Percentiles rank a stretch among this genome's conserved stretches.
Evolutionary conservation across 805 yeast genomes (phyloP).

Genomic region (Pichia phayaonensis): DNA sequence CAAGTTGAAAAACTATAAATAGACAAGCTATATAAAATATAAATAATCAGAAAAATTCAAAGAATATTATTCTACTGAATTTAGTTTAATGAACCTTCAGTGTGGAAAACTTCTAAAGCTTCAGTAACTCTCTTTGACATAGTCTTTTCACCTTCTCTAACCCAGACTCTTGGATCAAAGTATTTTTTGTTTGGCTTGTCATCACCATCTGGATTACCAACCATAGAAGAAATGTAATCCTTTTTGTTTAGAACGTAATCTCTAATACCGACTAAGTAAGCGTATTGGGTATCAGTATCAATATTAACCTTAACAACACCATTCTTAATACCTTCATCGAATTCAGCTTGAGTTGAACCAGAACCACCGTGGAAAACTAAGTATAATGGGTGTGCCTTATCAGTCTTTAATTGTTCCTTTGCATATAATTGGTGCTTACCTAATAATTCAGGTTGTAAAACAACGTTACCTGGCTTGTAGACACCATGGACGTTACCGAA

Average conservation of each 20-base stretch:
- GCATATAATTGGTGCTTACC: slow-evolving; percentile 95
- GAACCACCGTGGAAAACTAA: slow-evolving; percentile 99
- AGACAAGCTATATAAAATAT: neutral
- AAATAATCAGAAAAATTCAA: neutral
- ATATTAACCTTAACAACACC: slow-evolving; percentile 99
- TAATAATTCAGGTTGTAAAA: slow-evolving; percentile 82
- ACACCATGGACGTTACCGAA: slow-evolving; percentile 99
- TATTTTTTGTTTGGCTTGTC: slow-evolving; percentile 99
- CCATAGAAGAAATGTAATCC: slow-evolving; percentile 83
- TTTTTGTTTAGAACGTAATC: slow-evolving; percentile 94
- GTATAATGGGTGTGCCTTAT: slow-evolving; percentile 66
- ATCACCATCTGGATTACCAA: slow-evolving; percentile 99
- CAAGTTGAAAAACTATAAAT: neutral
- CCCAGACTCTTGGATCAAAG: slow-evolving; percentile 99
- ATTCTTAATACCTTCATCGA: slow-evolving; percentile 78
- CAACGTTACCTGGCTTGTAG: slow-evolving; percentile 98
- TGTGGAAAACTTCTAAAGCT: slow-evolving; percentile 83
- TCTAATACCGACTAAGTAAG: slow-evolving; percentile 94
- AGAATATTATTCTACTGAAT: neutral
- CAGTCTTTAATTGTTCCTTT: slow-evolving; percentile 50
- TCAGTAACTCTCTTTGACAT: slow-evolving; percentile 80
- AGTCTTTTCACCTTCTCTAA: slow-evolving; percentile 99
- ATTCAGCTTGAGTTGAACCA: slow-evolving; percentile 90
- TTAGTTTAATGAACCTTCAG: slow-evolving; percentile 46
- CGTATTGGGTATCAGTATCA: slow-evolving; percentile 98